Conservation (phyloP, 2,329 filamentous ascomycete genomes). For the Mycosphaerella sp. region DNA sequence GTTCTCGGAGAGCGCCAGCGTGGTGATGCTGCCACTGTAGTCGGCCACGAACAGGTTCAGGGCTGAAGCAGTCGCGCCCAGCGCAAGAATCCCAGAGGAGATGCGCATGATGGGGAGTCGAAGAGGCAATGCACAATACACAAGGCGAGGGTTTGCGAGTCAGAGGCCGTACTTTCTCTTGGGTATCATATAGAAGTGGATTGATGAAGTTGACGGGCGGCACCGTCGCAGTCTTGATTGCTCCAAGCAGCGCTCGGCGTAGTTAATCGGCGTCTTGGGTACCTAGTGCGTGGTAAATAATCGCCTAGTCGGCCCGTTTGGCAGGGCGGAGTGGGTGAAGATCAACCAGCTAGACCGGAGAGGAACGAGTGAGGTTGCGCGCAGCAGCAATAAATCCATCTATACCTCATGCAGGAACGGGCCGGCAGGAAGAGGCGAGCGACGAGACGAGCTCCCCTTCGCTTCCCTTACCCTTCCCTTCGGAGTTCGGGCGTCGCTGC, state of each 20-base stretch:
- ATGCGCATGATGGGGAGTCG: conserved; percentile 10
- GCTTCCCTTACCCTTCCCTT: too few relatives aligned
- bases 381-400: too few relatives aligned
- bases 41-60: conserved; percentile 41
- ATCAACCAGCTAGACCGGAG: too few relatives aligned
- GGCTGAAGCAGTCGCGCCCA: conserved; percentile 23
- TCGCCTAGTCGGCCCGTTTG: conserved; percentile 2
- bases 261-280: conserved; percentile 4
- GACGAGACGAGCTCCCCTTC: too few relatives aligned
- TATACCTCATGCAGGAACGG: too few relatives aligned
- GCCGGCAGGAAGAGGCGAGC: too few relatives aligned
- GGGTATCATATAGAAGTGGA: not conserved
- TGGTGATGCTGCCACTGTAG: conserved; percentile 43
- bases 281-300: not conserved
- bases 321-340: not conserved
- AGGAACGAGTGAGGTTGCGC: too few relatives aligned
- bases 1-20: conserved; percentile 34
- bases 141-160: too few relatives aligned
- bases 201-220: not conserved
- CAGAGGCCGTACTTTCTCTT: not conserved
- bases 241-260: not conserved
- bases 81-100: conserved; percentile 12
- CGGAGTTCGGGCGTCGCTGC: too few relatives aligned
- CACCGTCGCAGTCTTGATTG: not conserved
- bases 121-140: not conserved